Evolutionary conservation across 129 eudicot species (phyloP), one percentile per base, ranked within the genome.

Genomic region (sunflower (Helianthus annuus)): DNA sequence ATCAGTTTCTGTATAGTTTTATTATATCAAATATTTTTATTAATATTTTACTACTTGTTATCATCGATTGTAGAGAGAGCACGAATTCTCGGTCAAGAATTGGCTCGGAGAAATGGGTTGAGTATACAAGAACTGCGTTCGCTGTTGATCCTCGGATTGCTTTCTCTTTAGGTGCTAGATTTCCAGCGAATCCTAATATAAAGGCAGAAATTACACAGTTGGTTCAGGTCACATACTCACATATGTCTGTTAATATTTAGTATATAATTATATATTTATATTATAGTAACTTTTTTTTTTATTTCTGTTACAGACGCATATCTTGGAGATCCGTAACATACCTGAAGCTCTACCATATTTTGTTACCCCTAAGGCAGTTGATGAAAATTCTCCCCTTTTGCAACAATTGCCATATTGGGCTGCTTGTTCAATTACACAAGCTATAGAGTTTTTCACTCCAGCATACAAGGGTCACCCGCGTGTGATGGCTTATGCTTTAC

Each of bases 361-460:
- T 76, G 89, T 95, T 39, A 90, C 89, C 70, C 97, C 99, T 32
- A 88, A 90, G 83, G 93, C 97, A 1, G 86, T 95, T 32, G 94
- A 95, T 74, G 99, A 95, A 65, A 84, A 90, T 78, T 95, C 99
- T 38, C 14, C 87, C 16, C 81, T 95, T 68, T 75, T 95, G 84
- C 99, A 91, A 71, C 99, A 95, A 80, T 83, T 95, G 80, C 96
- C 96, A 71, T 96, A 95, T 69, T 95, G 99, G 99, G 99, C 97
- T 71, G 91, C 97, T 81, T 95, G 99, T 75, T 90, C 99, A 57
- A 88, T 95, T 62, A 90, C 99, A 55, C 95, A 90, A 66, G 97
- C 96, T 75, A 74, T 95, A 38, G 99, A 95, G 80, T 95, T 95
- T 40, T 94, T 95, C 62, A 88, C 97, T 58, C 99, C 99, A 75